Base-by-base conservation (phyloP, 2,329 filamentous ascomycete genomes). In the Balansia obtecta region DNA sequence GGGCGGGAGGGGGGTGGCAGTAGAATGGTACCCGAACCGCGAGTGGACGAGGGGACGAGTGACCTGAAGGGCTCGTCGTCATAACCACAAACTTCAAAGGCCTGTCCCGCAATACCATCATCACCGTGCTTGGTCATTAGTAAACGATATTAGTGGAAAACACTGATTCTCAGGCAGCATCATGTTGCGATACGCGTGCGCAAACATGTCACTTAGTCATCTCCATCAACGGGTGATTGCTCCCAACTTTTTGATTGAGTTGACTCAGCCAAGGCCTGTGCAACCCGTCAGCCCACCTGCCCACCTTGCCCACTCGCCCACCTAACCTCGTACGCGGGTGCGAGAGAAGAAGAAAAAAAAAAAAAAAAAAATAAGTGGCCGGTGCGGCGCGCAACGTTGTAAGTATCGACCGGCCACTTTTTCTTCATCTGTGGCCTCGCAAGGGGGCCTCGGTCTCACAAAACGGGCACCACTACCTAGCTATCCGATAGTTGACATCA, bases 1-100 rank as follows among this genome's bases (percentile, higher is more conserved):
- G 33, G 34, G 27, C 18, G 48, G 48, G 39, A 22, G 42, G 48
- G 48, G 48, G 41, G 48, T 50, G 48, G 3, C 2, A 12, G n/a
- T 50, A 50, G 41, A 41, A 13, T 41, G 39, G 39, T 41, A 41
- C 39, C 39, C 39, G 39, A 41, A 16, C 15, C 11, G 34, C 15
- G 11, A 16, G 39, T 10, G 39, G 18, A 20, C 27, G 33, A 40
- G 47, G 13, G 47, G 16, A 8, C 10, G 34, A 37, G 5, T 37
- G 10, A 15, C 34, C 34, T 37, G 7, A 37, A 9, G 11, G 15
- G 8, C n/a, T n/a, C n/a, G n/a, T 37, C 34, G 15, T 37, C 34
- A 13, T 37, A 15, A 15, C 34, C 34, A 15, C 34, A 15, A 15
- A 37, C 34, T 4, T 37, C 34, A 12, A 37, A 4, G 9, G 34